Conservation (phyloP, 1,139 yeast species). For the Arxiozyma slooffiae region DNA sequence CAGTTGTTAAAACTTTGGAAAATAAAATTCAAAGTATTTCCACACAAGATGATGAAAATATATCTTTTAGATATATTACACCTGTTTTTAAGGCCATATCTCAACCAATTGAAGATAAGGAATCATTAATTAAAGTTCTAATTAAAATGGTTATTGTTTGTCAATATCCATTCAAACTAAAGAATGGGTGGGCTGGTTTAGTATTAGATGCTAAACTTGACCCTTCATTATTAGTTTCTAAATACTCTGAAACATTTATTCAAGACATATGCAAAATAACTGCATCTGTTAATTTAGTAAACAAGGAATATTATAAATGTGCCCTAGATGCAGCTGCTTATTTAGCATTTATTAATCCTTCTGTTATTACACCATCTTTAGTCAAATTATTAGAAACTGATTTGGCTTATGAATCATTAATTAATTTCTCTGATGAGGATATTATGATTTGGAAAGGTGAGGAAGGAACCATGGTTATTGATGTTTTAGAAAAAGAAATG, state of each 20-base stretch:
- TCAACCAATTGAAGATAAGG: slow-evolving; percentile 30
- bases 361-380: slow-evolving; percentile 45
- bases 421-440: slow-evolving; percentile 35
- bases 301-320: slow-evolving; percentile 27
- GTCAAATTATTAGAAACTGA: slow-evolving; percentile 36
- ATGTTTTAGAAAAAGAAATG: slow-evolving; percentile 43
- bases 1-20: slow-evolving; percentile 20
- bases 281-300: slow-evolving; percentile 13
- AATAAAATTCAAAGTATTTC: slow-evolving; percentile 10
- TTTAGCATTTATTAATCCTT: slow-evolving; percentile 61
- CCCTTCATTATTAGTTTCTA: slow-evolving; percentile 49
- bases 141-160: slow-evolving; percentile 43
- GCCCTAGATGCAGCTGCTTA: slow-evolving; percentile 54
- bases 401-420: slow-evolving; percentile 30
- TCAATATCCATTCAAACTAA: slow-evolving; percentile 41
- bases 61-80: slow-evolving; percentile 27
- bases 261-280: slow-evolving; percentile 26
- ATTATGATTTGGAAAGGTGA: slow-evolving; percentile 56
- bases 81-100: slow-evolving; percentile 42
- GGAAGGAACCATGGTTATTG: slow-evolving; percentile 62
- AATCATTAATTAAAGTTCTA: slow-evolving; percentile 36
- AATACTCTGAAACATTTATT: slow-evolving; percentile 36
- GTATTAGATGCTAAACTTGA: slow-evolving; percentile 54
- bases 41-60: slow-evolving; percentile 9
- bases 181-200: slow-evolving; percentile 72